Evolutionary conservation across 2,329 filamentous ascomycete species (phyloP), one percentile per base, ranked within the genome.

Genomic region (Nothomitra cinnamomea): DNA sequence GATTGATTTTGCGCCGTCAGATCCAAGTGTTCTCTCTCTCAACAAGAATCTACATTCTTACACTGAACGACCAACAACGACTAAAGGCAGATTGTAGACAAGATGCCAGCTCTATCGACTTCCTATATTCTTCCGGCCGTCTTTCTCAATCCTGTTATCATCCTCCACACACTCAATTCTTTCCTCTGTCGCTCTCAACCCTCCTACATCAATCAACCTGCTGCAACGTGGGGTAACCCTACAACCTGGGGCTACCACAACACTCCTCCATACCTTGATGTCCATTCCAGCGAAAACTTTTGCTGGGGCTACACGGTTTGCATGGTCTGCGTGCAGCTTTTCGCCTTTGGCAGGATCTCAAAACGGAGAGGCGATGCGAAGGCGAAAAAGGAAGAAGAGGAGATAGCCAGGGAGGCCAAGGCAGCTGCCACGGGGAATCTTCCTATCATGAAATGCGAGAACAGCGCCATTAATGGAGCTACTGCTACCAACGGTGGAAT

Each of bases 161-260:
- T 69, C 52, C 62, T 70, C 28, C 66, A 69, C 53, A 59, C 65
- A 48, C 61, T 69, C 49, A 69, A 70, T 51, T 67, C 66, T 40
- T 60, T 67, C 49, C 56, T 67, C 25, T 68, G 65, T 12, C 61
- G 65, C 51, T 51, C 63, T 17, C 54, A 61, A 35, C 65, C 66
- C 49, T 61, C 65, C 2, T 58, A 62, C 36, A 36, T 58, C 6
- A 53, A 57, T 21, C 58, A 21, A 59, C 61, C 1, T 36, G 57
- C 13, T 62, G 53, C 58, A 60, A 54, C 56, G 58, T 43, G 59
- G 63, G 54, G 60, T 64, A 57, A 57, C 58, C 50, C 56, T 63
- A 17, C 59, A 62, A 15, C 61, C 64, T 50, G 35, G 63, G 42
- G 45, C 24, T 57, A 64, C 59, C 43, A 59, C 53, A 59, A 61